Percentiles rank a stretch among this genome's conserved stretches.
Conservation (phyloP, 371 early-diverging fungal genomes). For the Amoeboaphelidium protococcarum region DNA sequence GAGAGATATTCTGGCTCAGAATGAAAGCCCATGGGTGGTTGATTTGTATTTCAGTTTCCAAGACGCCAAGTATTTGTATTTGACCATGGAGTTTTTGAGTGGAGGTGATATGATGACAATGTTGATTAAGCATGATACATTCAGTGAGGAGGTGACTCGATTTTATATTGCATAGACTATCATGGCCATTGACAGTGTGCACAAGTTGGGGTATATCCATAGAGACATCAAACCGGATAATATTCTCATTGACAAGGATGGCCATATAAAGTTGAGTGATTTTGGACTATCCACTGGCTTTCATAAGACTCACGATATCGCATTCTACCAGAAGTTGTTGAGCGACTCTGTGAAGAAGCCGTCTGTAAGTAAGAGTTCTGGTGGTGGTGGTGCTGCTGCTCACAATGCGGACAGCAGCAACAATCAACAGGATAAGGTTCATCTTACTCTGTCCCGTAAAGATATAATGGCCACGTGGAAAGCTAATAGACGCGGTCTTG, state of each 20-base stretch:
- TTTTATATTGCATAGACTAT: slow-evolving; percentile 95
- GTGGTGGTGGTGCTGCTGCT: background rate
- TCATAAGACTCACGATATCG: slow-evolving; percentile 84
- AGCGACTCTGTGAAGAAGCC: slow-evolving; percentile 5
- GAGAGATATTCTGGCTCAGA: slow-evolving; percentile 86
- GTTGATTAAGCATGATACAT: slow-evolving; percentile 83
- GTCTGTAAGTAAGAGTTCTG: background rate
- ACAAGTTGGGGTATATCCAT: slow-evolving; percentile 87
- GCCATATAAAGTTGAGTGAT: slow-evolving; percentile 51
- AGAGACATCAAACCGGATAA: slow-evolving; percentile 18
- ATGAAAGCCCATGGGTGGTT: slow-evolving; percentile 93
- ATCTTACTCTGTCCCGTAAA: background rate
- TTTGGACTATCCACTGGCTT: slow-evolving; percentile 96
- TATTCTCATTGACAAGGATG: slow-evolving; percentile 11
- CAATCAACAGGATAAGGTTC: background rate
- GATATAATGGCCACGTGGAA: slow-evolving; percentile 1
- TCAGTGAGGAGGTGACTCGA: slow-evolving; percentile 83
- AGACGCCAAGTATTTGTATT: slow-evolving; percentile 68
- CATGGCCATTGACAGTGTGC: slow-evolving; percentile 78
- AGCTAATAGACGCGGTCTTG: background rate
- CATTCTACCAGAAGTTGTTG: slow-evolving; percentile 43
- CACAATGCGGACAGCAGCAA: background rate
- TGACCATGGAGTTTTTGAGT: slow-evolving; percentile 94
- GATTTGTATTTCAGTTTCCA: slow-evolving; percentile 90
- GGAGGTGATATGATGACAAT: slow-evolving; percentile 72